Evolutionary conservation across 306 rosid genomes (phyloP), one percentile per base, ranked within the genome.

Genomic region (Hylodesmum podocarpum): DNA sequence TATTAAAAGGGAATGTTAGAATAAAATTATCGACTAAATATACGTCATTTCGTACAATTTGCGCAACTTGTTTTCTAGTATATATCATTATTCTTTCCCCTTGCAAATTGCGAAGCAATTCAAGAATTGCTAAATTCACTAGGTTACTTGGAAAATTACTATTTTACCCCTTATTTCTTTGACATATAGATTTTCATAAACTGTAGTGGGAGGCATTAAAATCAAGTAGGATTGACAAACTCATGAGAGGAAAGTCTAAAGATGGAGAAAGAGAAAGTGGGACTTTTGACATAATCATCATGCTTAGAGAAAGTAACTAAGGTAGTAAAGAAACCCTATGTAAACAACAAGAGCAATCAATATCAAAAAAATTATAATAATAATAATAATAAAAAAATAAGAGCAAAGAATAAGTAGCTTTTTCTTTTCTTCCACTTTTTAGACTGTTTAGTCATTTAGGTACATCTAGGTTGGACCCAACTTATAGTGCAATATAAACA

Each of bases 391-490:
- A n/a, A 62, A 66, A 57, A 34, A 73, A 21, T 34, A 62, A 81
- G 77, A 55, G 79, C 69, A 24, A 36, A 75, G 88, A 78, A 74
- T 78, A 58, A 78, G 80, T 55, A 40, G 16, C 47, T 50, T 68
- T 85, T 50, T 21, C 75, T 33, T 71, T 66, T 24, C 36, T 28
- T 44, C 14, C 14, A 46, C 78, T 25, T 71, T 66, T 71, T 77
- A 63, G 70, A 78, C 78, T 34, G 76, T 70, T 78, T 85, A 70
- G 73, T 85, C 86, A 24, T 63, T 70, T 58, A 66, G 58, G 72
- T 70, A 18, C 66, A 78, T 76, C 36, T 74, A 63, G 78, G 76
- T 76, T 70, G 84, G 80, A 76, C 80, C 82, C 77, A 75, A 75
- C 19, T 29, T 63, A 37, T 41, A 72, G 73, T 82, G 66, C 82